These are phyloP conservation scores for Linum tenue DNA, from an alignment of 345 rosid genomes.

Conservation along the genomic window DNA sequence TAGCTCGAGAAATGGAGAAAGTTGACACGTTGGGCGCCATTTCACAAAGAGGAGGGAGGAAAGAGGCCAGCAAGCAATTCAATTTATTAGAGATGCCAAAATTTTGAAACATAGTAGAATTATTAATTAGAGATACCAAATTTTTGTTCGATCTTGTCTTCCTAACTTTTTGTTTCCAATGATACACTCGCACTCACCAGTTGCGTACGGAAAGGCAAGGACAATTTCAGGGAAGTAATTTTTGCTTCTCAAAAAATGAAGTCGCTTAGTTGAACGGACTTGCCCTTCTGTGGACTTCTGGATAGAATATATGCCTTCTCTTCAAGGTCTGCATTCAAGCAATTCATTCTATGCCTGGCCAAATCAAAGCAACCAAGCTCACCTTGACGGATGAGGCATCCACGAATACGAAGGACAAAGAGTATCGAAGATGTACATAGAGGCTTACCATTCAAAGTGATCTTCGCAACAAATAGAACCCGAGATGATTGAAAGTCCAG, in stretches of 20 bases:
- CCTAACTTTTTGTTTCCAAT: background rate
- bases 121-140: too few relatives aligned
- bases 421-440: background rate
- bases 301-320: conserved; percentile 32
- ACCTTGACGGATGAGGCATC: background rate
- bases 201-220: background rate
- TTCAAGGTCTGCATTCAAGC: conserved; percentile 40
- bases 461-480: conserved; percentile 69
- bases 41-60: background rate
- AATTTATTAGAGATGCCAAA: too few relatives aligned
- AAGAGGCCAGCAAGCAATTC: too few relatives aligned
- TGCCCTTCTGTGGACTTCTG: conserved; percentile 16
- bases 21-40: background rate
- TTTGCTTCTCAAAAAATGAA: conserved; percentile 37
- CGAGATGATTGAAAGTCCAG: conserved; percentile 44
- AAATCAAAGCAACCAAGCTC: background rate
- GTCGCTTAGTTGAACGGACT: conserved; percentile 41
- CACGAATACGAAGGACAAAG: background rate
- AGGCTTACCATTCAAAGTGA: conserved; percentile 53
- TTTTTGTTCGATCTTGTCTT: too few relatives aligned
- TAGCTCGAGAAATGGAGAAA: background rate
- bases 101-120: too few relatives aligned
- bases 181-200: background rate
- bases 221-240: background rate
- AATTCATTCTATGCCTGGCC: conserved; percentile 65